Evolutionary conservation across 2,329 filamentous ascomycete genomes (phyloP), one percentile per base, ranked within the genome.

Genomic region (Westerdykella sp.): DNA sequence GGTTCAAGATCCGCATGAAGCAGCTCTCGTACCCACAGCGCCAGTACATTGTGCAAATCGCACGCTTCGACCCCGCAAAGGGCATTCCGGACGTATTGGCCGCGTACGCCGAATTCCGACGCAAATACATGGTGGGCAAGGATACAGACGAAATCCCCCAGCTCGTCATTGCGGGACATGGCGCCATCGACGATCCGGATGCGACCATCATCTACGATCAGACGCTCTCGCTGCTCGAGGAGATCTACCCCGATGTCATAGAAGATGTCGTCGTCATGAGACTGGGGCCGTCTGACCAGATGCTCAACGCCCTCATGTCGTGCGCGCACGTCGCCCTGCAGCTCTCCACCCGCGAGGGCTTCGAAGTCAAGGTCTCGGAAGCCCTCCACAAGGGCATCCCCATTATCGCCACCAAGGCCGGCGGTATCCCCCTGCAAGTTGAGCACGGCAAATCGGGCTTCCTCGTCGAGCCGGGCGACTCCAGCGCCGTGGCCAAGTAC

Each of bases 281-380:
- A 14, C 73, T 93, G 1, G 80, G 84, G 0, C 84, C 86, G 22
- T 85, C 83, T 10, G 87, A 93, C 56, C 87, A 93, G 65, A 74
- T 89, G 15, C 79, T 93, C 55, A 90, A 93, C 64, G 79, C 81
- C 0, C 71, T 93, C 34, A 76, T 93, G 48, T 80, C 82, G 31
- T 83, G 84, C 39, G 81, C 85, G 1, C 79, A 83, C 44, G 79
- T 89, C 6, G 83, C 83, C 1, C 75, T 93, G 6, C 87, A 93
- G 65, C 78, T 93, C 5, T 90, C 85, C 2, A 89, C 83, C 0
- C 79, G 85, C 30, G 87, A 93, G 61, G 86, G 87, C 0, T 93
- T 93, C 55, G 87, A 93, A 66, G 83, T 93, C 55, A 93, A 93
- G 67, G 85, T 93, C 5, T 88, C 84, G 0, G 87, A 93, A 66